Base-by-base conservation (phyloP, 345 rosid genomes). In the Conringia planisiliqua region DNA sequence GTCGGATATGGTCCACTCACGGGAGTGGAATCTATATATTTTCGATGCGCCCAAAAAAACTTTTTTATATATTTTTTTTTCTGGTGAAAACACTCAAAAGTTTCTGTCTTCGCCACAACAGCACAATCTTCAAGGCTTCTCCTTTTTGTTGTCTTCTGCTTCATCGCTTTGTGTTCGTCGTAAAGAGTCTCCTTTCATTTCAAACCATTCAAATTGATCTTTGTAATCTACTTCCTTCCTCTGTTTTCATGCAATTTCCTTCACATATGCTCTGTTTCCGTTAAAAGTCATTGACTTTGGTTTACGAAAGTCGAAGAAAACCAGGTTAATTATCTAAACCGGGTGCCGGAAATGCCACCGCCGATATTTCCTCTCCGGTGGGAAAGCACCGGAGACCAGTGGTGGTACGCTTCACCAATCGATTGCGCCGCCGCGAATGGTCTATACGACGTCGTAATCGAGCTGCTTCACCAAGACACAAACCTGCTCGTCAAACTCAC, bases 351-450 rank as follows among this genome's bases (percentile, higher is more conserved):
- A 57, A 91, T 94, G 93, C 89, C 96, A 58, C 92, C 92, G 38
- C 81, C 83, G 8, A 80, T 84, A 82, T 95, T 95, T 79, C 93
- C 99, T 50, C 97, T 95, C 24, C 87, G 96, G 18, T 95, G 99
- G 99, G 97, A 95, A 62, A 95, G 99, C 82, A 95, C 97, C 4
- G 97, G 97, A 17, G 97, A 95, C 72, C 99, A 90, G 66, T 95
- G 99, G 99, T 95, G 99, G 99, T 95, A 85, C 66, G 99, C 92
- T 14, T 88, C 96, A 5, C 99, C 99, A 2, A 91, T 95, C 18
- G 99, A 95, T 63, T 91, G 90, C 66, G 99, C 97, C n/a, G 97
- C 96, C 1, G 99, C 99, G 0, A 90, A 95, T 52, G 99, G 99
- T 43, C 85, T 87, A 39, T 90, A 90, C 71, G 94, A 94, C 73